Evolutionary conservation across 306 rosid genomes (phyloP), one percentile per base, ranked within the genome.

Genomic region (Quercus variabilis): DNA sequence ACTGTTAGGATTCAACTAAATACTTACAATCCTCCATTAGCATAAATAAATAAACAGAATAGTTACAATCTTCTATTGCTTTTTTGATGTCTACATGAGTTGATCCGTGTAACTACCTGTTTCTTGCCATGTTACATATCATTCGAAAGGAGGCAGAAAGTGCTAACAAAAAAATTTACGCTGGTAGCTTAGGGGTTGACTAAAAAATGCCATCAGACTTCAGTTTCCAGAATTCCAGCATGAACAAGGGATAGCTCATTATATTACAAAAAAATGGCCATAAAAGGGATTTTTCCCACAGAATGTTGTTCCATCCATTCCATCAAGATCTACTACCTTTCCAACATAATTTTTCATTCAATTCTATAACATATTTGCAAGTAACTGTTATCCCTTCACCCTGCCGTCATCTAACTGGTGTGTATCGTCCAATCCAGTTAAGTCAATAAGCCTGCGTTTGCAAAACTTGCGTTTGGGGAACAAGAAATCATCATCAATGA

Each of bases 391-490:
- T 17, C 72, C 43, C 5, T 35, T 67, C 52, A 67, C 17, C 17
- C 72, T 10, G 64, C 68, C 8, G 49, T 58, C 75, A 81, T 59
- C 80, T 54, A 75, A 56, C 14, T 17, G 25, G 58, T 76, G 54
- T 62, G 60, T 21, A 69, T 56, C 75, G 77, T 78, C 75, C 55
- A 73, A 80, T 43, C 46, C 46, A 19, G 21, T 74, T 63, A 74
- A 76, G 77, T 76, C 81, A 79, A 72, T 69, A 13, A 73, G 11
- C 65, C 57, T 21, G 76, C 51, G 56, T 51, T 17, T 12, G 33
- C 63, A 65, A 33, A 72, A 59, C 11, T 75, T 18, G 67, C 68
- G 78, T 26, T 51, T 28, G n/a, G 76, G 57, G 30, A 21, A 57
- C 65, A 51, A 59, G 49, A 1, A 74, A 74, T 51, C 31, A 76